A percentile compares a stretch with the other conserved stretches of the same genome.
phyloP scores from a whole-genome alignment of 352 stramenopile species.

The Phytophthora chlamydospora region DNA sequence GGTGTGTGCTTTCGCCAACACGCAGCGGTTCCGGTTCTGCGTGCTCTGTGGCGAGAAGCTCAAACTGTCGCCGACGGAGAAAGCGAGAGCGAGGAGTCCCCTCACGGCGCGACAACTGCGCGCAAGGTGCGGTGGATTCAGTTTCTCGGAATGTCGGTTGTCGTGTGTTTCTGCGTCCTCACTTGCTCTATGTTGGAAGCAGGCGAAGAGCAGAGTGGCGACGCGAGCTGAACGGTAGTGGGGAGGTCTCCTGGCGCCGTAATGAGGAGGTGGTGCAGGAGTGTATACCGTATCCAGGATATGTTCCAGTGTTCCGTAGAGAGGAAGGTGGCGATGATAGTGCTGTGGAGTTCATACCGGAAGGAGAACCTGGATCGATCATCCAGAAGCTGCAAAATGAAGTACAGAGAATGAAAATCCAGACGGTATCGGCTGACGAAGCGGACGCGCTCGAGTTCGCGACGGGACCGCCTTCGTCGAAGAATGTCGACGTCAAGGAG shows the following conservation, averaged over 20 bases:
- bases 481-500: conserved; percentile 23
- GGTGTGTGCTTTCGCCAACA: conserved; percentile 55
- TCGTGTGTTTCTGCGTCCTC: background rate
- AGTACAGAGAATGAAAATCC: conserved; percentile 7
- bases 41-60: conserved; percentile 49
- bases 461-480: conserved; percentile 6
- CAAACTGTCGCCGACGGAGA: conserved; percentile 34
- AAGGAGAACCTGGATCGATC: conserved; percentile 14
- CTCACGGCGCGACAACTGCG: conserved; percentile 26
- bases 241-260: conserved; percentile 14
- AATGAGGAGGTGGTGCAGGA: background rate
- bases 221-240: conserved; percentile 8
- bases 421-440: conserved; percentile 7
- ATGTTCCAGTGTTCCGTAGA: conserved; percentile 16
- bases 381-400: conserved; percentile 18
- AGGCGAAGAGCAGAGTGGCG: conserved; percentile 37
- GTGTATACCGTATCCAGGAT: conserved; percentile 15
- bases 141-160: background rate
- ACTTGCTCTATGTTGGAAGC: background rate
- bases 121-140: conserved; percentile 15
- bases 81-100: conserved; percentile 4
- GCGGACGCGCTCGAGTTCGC: conserved; percentile 26
- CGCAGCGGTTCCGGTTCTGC: conserved; percentile 48
- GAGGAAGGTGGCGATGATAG: background rate
- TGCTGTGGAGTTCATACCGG: conserved; percentile 1